Evolutionary conservation across 2,329 filamentous ascomycete genomes (phyloP).

Genomic region (Colletotrichum destructivum): DNA sequence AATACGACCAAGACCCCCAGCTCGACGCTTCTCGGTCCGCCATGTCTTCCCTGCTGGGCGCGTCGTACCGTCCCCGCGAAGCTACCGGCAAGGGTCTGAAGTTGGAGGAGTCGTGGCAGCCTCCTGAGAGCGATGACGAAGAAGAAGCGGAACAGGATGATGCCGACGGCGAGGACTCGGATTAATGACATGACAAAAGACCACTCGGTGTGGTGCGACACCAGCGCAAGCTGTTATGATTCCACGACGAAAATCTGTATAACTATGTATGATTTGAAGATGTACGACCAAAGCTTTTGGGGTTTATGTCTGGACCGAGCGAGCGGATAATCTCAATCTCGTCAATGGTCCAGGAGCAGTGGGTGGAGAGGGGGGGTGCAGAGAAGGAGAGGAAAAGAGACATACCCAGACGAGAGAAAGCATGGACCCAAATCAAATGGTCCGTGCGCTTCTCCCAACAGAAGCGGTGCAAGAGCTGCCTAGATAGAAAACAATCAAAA

Average conservation of each 20-base stretch:
- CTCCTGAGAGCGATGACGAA: slow-evolving; percentile 74
- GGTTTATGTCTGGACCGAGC: not conserved
- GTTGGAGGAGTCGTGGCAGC: slow-evolving; percentile 85
- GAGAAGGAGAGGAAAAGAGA: not conserved
- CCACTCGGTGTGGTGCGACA: not conserved
- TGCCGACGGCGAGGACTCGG: slow-evolving; percentile 51
- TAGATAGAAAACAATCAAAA: slow-evolving; percentile 20
- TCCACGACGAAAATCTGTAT: slow-evolving; percentile 33
- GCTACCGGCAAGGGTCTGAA: slow-evolving; percentile 81
- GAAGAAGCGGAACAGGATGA: slow-evolving; percentile 60
- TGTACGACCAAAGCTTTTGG: slow-evolving; percentile 16
- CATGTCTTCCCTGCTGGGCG: slow-evolving; percentile 68
- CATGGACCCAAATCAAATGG: slow-evolving; percentile 3
- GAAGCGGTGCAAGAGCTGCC: not conserved
- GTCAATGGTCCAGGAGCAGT: not conserved
- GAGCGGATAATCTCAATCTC: not conserved
- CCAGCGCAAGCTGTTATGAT: slow-evolving; percentile 31
- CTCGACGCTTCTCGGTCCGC: slow-evolving; percentile 70
- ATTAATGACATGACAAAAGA: slow-evolving; percentile 26
- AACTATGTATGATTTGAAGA: slow-evolving; percentile 34
- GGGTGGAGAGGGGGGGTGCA: not conserved
- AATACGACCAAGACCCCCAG: slow-evolving; percentile 63
- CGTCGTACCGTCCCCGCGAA: slow-evolving; percentile 61
- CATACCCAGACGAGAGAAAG: slow-evolving; percentile 6
- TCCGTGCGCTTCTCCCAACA: not conserved